Evolutionary conservation across 495 filamentous ascomycete genomes (phyloP), one percentile per base, ranked within the genome.

Genomic region (Cercophora samala): DNA sequence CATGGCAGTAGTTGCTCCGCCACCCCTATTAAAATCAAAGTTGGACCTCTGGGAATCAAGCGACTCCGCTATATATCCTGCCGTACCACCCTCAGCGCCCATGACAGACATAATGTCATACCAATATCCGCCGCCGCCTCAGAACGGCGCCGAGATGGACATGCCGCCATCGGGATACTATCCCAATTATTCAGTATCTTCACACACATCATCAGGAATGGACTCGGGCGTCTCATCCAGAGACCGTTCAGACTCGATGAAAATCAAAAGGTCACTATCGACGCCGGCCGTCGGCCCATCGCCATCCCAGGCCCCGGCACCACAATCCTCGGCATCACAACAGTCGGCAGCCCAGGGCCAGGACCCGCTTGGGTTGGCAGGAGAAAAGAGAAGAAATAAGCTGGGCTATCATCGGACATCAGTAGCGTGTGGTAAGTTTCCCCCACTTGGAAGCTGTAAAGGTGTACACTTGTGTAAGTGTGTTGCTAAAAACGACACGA

Each of bases 361-460:
- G 61, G 77, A 79, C 62, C 51, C 72, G 78, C 78, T 81, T 79
- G 67, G 76, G 77, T 73, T 82, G 68, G 81, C 88, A 46, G 83
- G 81, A 54, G 93, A 97, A 73, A 97, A 95, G 80, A 90, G 91
- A 77, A 89, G 95, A 71, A 99, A 98, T 77, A 98, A 96, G 79
- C 84, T 99, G 63, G 95, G 95, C 32, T 99, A 99, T 77, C 94
- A 97, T 83, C 89, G 95, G 66, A 97, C 93, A 46, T 96, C 95
- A 64, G 92, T 98, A 76, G 95, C 95, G 70, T 99, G 95, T 84
- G 91, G 95, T 99, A 85, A 88, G 93, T 88, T 46, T 69, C 62
- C 66, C 65, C 67, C 65, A 59, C 59, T 62, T 59, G 58, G 46
- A 63, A 46, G 19, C 23, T 32, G 46, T 22, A 29, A 11, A 51